A percentile compares a stretch with the other conserved stretches of the same genome.
phyloP scores from a whole-genome alignment of 1,139 yeast species.

The Saccharomyces hybrid region DNA sequence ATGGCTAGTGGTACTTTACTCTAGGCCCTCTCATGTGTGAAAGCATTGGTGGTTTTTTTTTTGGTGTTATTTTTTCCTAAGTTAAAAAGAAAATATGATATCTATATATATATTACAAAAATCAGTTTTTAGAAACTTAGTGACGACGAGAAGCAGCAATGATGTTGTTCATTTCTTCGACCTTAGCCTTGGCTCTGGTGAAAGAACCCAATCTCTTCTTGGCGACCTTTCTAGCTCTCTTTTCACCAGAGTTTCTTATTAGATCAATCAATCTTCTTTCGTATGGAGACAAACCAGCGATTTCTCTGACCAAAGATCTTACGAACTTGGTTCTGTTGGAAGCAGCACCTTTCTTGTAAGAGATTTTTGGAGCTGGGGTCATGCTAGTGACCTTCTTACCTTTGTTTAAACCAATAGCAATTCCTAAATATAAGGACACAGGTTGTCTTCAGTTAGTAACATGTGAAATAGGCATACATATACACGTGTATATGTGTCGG shows the following conservation, averaged over 20 bases:
- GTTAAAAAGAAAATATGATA: not conserved
- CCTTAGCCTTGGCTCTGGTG: constrained; percentile 99
- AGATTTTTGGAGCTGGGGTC: constrained; percentile 89
- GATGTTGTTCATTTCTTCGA: constrained; percentile 95
- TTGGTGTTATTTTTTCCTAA: not conserved
- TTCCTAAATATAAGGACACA: constrained; percentile 45
- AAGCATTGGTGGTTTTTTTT: not conserved
- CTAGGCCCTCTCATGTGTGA: not conserved
- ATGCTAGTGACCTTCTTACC: constrained; percentile 96
- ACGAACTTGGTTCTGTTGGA: constrained; percentile 96
- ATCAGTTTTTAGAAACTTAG: constrained; percentile 28
- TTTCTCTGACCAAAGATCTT: constrained; percentile 93
- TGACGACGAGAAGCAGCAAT: constrained; percentile 96
- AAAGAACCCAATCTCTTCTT: constrained; percentile 99
- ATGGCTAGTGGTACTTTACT: not conserved
- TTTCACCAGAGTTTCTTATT: constrained; percentile 99
- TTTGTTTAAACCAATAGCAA: constrained; percentile 98
- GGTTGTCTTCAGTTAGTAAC: not conserved
- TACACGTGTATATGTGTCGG: not conserved
- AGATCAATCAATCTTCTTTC: constrained; percentile 99
- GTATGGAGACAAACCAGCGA: constrained; percentile 98
- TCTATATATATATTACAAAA: constrained; percentile 4
- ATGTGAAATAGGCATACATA: not conserved
- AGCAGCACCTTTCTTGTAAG: constrained; percentile 94
- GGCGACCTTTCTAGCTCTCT: constrained; percentile 99